Conservation (phyloP, 2,329 filamentous ascomycete genomes). For the Paraphoma chrysanthemicola region DNA sequence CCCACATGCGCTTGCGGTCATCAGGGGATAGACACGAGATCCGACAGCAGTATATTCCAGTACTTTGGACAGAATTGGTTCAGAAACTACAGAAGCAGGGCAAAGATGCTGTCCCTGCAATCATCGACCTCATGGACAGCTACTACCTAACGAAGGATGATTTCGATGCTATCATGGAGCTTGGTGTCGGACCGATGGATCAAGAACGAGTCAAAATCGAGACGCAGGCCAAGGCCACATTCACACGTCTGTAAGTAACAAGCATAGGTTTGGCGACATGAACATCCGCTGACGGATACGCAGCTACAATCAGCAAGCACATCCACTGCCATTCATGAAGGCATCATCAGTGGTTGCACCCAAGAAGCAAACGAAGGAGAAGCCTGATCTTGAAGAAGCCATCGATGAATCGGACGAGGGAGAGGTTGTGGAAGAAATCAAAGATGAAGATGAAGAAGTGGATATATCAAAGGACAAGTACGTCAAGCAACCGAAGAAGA, state of each 20-base stretch:
- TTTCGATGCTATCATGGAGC: slow-evolving; percentile 89
- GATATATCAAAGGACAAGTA: slow-evolving; percentile 96
- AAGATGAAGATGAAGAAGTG: slow-evolving; percentile 74
- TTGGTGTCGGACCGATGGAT: slow-evolving; percentile 85
- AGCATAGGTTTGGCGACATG: neutral
- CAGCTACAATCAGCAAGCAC: slow-evolving; percentile 84
- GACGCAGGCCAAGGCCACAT: slow-evolving; percentile 83
- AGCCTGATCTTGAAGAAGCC: slow-evolving; percentile 93
- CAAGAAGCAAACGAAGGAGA: slow-evolving; percentile 74
- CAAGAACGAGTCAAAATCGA: slow-evolving; percentile 80
- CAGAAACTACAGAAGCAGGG: slow-evolving; percentile 78
- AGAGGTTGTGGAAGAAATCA: slow-evolving; percentile 51
- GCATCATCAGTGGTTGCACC: slow-evolving; percentile 77
- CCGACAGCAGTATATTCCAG: slow-evolving; percentile 89
- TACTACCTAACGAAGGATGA: slow-evolving; percentile 96
- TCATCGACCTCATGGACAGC: slow-evolving; percentile 96
- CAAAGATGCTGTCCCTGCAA: slow-evolving; percentile 78
- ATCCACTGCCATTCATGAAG: slow-evolving; percentile 96
- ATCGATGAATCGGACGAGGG: slow-evolving; percentile 87
- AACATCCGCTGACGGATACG: slow-evolving; percentile 14
- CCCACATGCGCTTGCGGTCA: slow-evolving; percentile 90
- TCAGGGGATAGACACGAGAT: slow-evolving; percentile 93
- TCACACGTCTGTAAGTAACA: slow-evolving; percentile 79
- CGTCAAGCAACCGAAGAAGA: slow-evolving; percentile 88
- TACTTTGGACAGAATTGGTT: slow-evolving; percentile 83